Evolutionary conservation across 805 yeast genomes (phyloP), one percentile per base, ranked within the genome.

Genomic region (Candida sakaeoensis): DNA sequence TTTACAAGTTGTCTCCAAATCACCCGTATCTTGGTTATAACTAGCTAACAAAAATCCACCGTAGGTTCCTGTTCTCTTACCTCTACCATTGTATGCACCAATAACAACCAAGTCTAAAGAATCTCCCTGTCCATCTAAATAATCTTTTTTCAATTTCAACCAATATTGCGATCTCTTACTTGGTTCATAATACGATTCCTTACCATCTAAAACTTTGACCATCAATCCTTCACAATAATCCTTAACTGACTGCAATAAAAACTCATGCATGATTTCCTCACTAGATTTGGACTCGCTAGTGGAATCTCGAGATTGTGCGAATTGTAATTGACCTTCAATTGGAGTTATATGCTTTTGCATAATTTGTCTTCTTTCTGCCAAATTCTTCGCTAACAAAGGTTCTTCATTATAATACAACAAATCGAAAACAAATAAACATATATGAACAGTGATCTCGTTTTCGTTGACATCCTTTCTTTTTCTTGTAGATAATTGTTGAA

Each of bases 91-190:
- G 57, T 88, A 93, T 0, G 95, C 99, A 8, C 99, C 99, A 37
- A 93, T 68, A 2, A 93, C 97, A 12, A 88, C 95, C 41, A 93
- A 66, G 58, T 93, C 99, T 19, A 93, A 67, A 0, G 98, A 89
- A 60, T 93, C 99, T 12, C 99, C 99, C 3, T 90, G 87, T 16
- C 99, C 99, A 13, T 85, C 86, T 36, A 93, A 70, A 53, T 93
- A 93, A 63, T 93, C 99, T 61, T 93, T 93, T 62, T 93, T 93
- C 56, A 93, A 68, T 56, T 93, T 93, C 46, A 93, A 72, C 99
- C 99, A 93, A 60, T 93, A 90, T 42, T 96, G 72, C 2, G 96
- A 86, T 57, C 99, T 75, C 60, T 91, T 91, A 17, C 95, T 85
- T 15, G 99, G 99, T 63, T 93, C 96, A 58, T 93, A 93, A 39